These are phyloP conservation scores for Nelumbo lutea DNA, from an alignment of 164 flowering plant genomes.

Conservation along the genomic window DNA sequence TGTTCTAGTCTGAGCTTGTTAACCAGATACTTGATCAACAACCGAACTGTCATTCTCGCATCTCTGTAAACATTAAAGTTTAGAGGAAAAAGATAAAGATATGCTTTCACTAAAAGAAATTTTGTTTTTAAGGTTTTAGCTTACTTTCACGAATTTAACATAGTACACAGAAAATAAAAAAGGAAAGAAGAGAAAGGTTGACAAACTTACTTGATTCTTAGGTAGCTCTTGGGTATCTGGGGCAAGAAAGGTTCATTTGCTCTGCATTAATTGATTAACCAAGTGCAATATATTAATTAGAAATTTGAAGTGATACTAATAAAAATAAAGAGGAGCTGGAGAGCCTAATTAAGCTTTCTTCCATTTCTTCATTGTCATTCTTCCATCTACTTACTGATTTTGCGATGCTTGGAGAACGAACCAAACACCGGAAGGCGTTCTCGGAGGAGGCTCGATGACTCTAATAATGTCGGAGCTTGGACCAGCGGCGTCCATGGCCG, in stretches of 20 bases:
- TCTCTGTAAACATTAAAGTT: conserved; percentile 41
- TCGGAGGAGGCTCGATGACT: conserved; percentile 58
- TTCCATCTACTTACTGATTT: conserved; percentile 57
- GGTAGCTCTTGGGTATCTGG: conserved; percentile 85
- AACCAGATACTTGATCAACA: conserved; percentile 82
- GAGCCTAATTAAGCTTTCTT: too few species aligned
- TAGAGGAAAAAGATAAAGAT: neutral
- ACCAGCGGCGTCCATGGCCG: conserved; percentile 24
- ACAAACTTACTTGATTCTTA: conserved; percentile 68
- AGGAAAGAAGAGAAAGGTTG: conserved; percentile 9
- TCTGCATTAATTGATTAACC: conserved; percentile 45
- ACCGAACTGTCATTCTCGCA: conserved; percentile 79
- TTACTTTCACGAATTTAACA: conserved; percentile 1
- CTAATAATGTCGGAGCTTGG: conserved; percentile 37
- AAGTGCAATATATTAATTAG: conserved; percentile 10
- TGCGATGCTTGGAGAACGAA: conserved; percentile 76
- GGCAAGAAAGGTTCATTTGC: conserved; percentile 79
- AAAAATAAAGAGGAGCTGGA: neutral
- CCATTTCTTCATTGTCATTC: too few species aligned
- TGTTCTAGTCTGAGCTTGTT: conserved; percentile 79
- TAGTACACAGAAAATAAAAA: neutral
- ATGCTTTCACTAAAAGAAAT: too few species aligned
- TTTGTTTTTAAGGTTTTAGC: too few species aligned
- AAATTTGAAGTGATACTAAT: neutral
- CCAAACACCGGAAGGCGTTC: conserved; percentile 86